A percentile compares a stretch with the other conserved stretches of the same genome.
phyloP scores from a whole-genome alignment of 768 basidiomycete species.

The Macrocybe gigantea region DNA sequence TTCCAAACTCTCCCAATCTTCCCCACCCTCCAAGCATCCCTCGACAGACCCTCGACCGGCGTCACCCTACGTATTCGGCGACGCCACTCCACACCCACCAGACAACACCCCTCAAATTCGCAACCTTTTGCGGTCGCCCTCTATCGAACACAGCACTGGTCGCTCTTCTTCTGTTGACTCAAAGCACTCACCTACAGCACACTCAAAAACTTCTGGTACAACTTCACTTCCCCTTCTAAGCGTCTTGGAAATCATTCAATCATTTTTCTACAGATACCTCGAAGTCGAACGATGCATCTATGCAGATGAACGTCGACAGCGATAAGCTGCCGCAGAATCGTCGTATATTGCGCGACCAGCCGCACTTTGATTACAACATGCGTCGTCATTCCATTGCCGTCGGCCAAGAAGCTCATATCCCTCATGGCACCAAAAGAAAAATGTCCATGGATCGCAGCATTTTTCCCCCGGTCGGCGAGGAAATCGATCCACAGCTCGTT shows the following conservation, averaged over 20 bases:
- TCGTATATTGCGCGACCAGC: constrained; percentile 30
- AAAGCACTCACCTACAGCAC: too few relatives aligned
- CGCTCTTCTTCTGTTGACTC: constrained; percentile 14
- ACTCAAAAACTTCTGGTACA: too few relatives aligned
- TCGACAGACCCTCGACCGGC: constrained; percentile 47
- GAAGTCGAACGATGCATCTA: constrained; percentile 21
- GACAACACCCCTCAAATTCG: constrained; percentile 43
- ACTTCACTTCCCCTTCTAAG: too few relatives aligned
- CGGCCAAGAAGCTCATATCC: constrained; percentile 38
- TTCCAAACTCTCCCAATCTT: too few relatives aligned
- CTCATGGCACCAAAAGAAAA: constrained; percentile 76
- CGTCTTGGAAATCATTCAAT: too few relatives aligned
- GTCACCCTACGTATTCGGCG: constrained; percentile 69
- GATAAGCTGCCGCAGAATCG: constrained; percentile 24
- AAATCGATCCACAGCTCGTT: constrained; percentile 59
- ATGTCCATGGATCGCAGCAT: constrained; percentile 64
- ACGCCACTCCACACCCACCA: constrained; percentile 40
- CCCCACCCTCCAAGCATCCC: constrained; percentile 18
- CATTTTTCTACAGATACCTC: constrained; percentile 14
- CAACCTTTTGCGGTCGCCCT: constrained; percentile 56
- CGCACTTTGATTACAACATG: constrained; percentile 64
- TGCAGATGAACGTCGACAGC: constrained; percentile 34
- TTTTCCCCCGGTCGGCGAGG: constrained; percentile 50
- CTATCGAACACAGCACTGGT: constrained; percentile 33
- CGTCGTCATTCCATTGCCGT: constrained; percentile 69